Percentiles rank a stretch among this genome's conserved stretches.
Conservation (phyloP, 176 grass and related monocot genomes). For the Carex myosuroides region DNA sequence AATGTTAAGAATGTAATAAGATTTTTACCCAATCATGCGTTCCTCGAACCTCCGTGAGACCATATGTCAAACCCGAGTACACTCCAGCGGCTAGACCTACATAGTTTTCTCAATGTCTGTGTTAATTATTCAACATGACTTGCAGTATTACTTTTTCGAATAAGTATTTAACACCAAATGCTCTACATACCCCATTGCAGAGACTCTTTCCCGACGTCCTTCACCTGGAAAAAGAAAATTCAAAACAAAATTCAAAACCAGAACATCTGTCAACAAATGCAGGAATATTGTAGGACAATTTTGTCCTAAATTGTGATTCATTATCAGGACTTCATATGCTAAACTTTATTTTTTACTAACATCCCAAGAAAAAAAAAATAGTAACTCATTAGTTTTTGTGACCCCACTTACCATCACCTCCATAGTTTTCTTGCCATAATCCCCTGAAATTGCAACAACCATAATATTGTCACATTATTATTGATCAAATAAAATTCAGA, state of each 20-base stretch:
- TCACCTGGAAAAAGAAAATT: slow-evolving; percentile 36
- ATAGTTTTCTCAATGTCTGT: neutral
- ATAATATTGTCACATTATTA: neutral
- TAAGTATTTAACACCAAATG: neutral
- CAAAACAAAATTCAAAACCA: neutral
- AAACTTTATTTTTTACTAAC: too few species aligned
- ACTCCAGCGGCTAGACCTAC: slow-evolving; percentile 74
- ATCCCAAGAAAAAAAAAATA: too few species aligned
- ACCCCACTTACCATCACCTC: slow-evolving; percentile 57
- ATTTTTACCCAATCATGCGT: slow-evolving; percentile 60
- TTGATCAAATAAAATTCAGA: neutral
- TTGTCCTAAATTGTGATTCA: neutral
- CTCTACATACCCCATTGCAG: slow-evolving; percentile 72
- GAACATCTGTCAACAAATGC: neutral
- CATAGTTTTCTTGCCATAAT: slow-evolving; percentile 50
- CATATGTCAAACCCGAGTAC: slow-evolving; percentile 83
- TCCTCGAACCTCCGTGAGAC: slow-evolving; percentile 70
- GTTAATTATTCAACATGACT: neutral
- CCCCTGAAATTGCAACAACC: slow-evolving; percentile 26
- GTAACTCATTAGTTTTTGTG: neutral
- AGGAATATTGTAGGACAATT: neutral
- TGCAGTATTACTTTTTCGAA: neutral
- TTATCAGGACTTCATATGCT: too few species aligned
- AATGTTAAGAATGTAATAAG: neutral
- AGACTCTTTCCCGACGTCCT: slow-evolving; percentile 60